Evolutionary conservation across 805 yeast species (phyloP).

Genomic region (Saturnispora saitoi): DNA sequence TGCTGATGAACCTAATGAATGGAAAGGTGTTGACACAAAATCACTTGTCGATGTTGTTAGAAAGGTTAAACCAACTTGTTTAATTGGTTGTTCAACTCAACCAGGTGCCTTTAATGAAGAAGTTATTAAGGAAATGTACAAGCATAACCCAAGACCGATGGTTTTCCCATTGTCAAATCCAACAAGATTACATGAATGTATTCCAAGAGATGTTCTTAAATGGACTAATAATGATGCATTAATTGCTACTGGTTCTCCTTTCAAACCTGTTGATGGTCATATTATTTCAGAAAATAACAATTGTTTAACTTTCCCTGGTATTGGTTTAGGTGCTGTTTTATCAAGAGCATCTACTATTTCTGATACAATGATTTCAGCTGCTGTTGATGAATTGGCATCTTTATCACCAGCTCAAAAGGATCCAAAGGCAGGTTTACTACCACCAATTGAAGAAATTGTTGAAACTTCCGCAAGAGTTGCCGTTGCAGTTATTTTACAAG

Average conservation of each 20-base stretch:
- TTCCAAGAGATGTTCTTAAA: constrained; percentile 79
- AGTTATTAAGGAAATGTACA: constrained; percentile 81
- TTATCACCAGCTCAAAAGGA: constrained; percentile 73
- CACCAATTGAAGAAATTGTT: constrained; percentile 78
- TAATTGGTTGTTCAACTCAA: constrained; percentile 93
- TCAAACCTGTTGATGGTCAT: constrained; percentile 84
- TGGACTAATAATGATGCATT: constrained; percentile 92
- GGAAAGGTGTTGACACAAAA: constrained; percentile 68
- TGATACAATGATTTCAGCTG: constrained; percentile 91
- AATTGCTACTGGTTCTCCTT: constrained; percentile 98
- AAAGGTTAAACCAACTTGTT: constrained; percentile 76
- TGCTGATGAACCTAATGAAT: constrained; percentile 68
- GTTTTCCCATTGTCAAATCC: constrained; percentile 96
- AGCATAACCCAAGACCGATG: constrained; percentile 78
- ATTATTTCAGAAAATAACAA: constrained; percentile 91
- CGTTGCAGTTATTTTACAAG: constrained; percentile 83
- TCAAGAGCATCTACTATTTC: constrained; percentile 77
- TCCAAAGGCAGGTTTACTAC: constrained; percentile 73
- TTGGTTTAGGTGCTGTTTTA: constrained; percentile 90
- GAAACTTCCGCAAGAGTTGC: constrained; percentile 89
- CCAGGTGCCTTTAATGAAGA: constrained; percentile 90
- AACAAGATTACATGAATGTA: constrained; percentile 89
- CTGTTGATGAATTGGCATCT: constrained; percentile 82
- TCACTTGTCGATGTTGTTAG: constrained; percentile 59
- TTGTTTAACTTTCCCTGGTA: constrained; percentile 97